These are phyloP conservation scores for Mortierella sp. DNA, from an alignment of 371 early-diverging fungal species.

Conservation along the genomic window DNA sequence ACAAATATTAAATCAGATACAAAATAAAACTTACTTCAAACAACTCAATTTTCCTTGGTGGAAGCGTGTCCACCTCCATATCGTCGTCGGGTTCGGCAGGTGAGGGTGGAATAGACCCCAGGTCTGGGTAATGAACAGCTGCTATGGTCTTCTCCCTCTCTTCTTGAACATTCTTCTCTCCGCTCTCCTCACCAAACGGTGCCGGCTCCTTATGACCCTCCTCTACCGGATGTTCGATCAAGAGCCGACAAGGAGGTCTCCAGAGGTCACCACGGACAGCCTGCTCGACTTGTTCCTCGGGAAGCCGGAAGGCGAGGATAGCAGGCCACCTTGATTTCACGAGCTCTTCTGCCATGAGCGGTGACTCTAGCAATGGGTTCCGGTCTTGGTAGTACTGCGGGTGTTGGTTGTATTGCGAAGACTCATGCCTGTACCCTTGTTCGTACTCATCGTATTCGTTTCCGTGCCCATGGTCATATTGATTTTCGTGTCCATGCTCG, in stretches of 20 bases:
- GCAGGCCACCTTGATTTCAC: neutral
- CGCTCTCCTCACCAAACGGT: constrained; percentile 23
- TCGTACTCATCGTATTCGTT: neutral
- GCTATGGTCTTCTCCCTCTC: constrained; percentile 15
- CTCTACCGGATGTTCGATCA: neutral
- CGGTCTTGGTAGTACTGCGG: neutral
- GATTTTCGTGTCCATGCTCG: neutral
- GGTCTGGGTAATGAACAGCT: neutral
- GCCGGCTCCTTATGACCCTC: neutral
- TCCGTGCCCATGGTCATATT: neutral
- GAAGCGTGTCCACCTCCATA: neutral
- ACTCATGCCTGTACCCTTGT: neutral
- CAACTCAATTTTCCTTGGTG: neutral
- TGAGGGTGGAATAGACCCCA: constrained; percentile 27
- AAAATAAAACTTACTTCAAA: neutral
- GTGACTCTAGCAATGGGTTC: neutral
- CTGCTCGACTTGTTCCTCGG: neutral
- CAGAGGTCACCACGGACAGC: constrained; percentile 8
- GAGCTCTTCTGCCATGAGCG: neutral
- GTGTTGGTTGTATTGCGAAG: neutral
- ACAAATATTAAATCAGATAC: neutral
- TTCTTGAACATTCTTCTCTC: constrained; percentile 26
- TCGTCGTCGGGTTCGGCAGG: constrained; percentile 36
- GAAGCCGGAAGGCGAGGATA: constrained; percentile 21
- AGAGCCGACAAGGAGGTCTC: constrained; percentile 11